These are phyloP conservation scores for Albophoma yamanashiensis DNA, from an alignment of 2,329 filamentous ascomycete species.

Conservation along the genomic window DNA sequence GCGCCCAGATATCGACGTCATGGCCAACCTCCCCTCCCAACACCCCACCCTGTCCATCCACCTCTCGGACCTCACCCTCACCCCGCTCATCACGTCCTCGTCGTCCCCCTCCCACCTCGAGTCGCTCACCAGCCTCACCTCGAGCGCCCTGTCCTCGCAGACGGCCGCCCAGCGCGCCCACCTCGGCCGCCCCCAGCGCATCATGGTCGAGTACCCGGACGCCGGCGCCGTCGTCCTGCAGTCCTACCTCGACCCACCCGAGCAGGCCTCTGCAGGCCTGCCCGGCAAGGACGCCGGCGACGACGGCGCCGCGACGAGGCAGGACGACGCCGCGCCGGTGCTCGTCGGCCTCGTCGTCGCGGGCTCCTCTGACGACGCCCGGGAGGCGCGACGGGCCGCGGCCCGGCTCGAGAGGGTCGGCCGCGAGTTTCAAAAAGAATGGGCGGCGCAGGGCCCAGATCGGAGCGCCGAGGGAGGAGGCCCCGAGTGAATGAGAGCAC, in stretches of 20 bases:
- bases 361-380: constrained; percentile 31
- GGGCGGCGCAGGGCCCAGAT: constrained; percentile 24
- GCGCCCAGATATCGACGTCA: constrained; percentile 10
- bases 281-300: constrained; percentile 5
- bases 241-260: constrained; percentile 33
- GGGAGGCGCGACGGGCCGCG: constrained; percentile 41
- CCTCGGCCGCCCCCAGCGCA: constrained; percentile 42
- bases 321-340: constrained; percentile 33
- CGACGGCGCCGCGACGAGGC: constrained; percentile 7
- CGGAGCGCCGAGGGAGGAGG: constrained; percentile 13
- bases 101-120: constrained; percentile 30
- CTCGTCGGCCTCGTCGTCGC: constrained; percentile 46
- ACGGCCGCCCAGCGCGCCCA: constrained; percentile 41
- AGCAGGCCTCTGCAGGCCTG: constrained; percentile 4
- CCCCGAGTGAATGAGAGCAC: constrained; percentile 9
- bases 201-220: constrained; percentile 46
- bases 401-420: constrained; percentile 43
- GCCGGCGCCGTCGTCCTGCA: constrained; percentile 30
- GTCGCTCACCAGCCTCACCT: constrained; percentile 41
- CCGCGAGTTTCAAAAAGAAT: constrained; percentile 42
- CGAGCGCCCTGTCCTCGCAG: constrained; percentile 40
- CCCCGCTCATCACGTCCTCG: constrained; percentile 46
- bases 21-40: constrained; percentile 31
- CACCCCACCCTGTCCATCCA: constrained; percentile 43
- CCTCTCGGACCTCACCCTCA: constrained; percentile 45